Percentiles rank a stretch among this genome's conserved stretches.
These are phyloP conservation scores for Sporisorium reilianum DNA, from an alignment of 1,284 basidiomycete species.

Conservation along the genomic window DNA sequence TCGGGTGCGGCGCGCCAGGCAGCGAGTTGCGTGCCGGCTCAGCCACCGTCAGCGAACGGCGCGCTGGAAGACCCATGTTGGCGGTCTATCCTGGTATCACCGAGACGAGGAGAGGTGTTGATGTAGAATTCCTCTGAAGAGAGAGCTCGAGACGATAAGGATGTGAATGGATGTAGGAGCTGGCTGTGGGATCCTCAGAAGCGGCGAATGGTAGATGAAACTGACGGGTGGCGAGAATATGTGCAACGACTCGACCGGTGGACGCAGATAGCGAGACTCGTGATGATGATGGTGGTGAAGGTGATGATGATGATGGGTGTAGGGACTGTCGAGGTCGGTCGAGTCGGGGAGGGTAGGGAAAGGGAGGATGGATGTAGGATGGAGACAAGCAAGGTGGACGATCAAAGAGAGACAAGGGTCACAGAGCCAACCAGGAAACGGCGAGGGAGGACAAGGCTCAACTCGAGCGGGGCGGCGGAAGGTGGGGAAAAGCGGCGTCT, in stretches of 20 bases:
- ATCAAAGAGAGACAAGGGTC: not conserved
- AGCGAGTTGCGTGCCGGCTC: conserved; percentile 42
- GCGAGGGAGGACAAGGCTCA: not conserved
- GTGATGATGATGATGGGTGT: conserved; percentile 13
- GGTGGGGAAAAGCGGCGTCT: not conserved
- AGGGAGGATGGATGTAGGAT: conserved; percentile 13
- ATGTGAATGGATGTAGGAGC: not conserved
- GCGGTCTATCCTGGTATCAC: not conserved
- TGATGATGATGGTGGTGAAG: conserved; percentile 5
- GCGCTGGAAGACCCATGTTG: conserved; percentile 63
- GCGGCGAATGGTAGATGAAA: not conserved
- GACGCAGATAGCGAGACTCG: not conserved
- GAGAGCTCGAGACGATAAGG: not conserved
- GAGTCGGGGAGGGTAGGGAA: conserved; percentile 14
- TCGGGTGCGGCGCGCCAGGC: conserved; percentile 60
- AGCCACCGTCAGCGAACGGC: conserved; percentile 57
- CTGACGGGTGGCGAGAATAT: not conserved
- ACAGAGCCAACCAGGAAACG: not conserved
- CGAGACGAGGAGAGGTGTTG: not conserved
- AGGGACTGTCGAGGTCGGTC: conserved; percentile 27
- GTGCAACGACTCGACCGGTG: conserved; percentile 17
- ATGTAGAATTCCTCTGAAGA: not conserved
- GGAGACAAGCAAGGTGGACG: not conserved
- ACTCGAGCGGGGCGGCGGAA: not conserved
- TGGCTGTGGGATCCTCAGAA: not conserved